Conservation (phyloP, 805 yeast species). For the Crinitomyces ghanaensis region DNA sequence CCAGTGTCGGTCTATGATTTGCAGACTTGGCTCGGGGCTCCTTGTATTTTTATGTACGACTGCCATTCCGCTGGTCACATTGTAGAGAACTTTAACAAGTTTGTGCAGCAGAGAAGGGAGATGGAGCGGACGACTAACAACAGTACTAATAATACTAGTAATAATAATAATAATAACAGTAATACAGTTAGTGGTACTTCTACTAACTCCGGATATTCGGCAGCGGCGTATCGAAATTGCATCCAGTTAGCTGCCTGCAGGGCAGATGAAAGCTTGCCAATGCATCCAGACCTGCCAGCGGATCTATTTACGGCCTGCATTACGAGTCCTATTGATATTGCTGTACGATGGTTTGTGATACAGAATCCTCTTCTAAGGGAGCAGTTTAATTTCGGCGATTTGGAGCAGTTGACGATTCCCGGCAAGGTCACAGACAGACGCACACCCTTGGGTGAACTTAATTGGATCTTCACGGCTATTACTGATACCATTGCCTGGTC, state of each 20-base stretch:
- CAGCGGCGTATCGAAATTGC: constrained; percentile 66
- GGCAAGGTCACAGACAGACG: constrained; percentile 87
- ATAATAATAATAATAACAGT: constrained; percentile 24
- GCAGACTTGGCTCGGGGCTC: constrained; percentile 97
- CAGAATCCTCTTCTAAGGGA: constrained; percentile 33
- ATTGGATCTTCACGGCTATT: constrained; percentile 96
- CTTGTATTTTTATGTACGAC: constrained; percentile 89
- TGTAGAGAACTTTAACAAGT: constrained; percentile 75
- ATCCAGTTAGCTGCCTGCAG: constrained; percentile 90
- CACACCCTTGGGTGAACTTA: constrained; percentile 90
- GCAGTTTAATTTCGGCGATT: constrained; percentile 12
- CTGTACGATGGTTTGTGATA: constrained; percentile 82
- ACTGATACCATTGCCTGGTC: constrained; percentile 99
- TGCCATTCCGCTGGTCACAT: constrained; percentile 93
- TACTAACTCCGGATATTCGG: constrained; percentile 44
- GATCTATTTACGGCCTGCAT: constrained; percentile 92
- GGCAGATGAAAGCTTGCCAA: constrained; percentile 74
- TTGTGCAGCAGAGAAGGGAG: constrained; percentile 79
- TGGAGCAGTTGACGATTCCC: constrained; percentile 52
- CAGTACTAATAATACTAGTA: too few species aligned
- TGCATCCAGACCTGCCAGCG: constrained; percentile 92
- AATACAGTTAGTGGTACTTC: constrained; percentile 26
- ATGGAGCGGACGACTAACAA: constrained; percentile 38
- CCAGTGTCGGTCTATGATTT: constrained; percentile 92
- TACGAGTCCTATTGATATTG: constrained; percentile 91